Evolutionary conservation across 1,139 yeast genomes (phyloP), one percentile per base, ranked within the genome.

Genomic region (Diutina neorugosa): DNA sequence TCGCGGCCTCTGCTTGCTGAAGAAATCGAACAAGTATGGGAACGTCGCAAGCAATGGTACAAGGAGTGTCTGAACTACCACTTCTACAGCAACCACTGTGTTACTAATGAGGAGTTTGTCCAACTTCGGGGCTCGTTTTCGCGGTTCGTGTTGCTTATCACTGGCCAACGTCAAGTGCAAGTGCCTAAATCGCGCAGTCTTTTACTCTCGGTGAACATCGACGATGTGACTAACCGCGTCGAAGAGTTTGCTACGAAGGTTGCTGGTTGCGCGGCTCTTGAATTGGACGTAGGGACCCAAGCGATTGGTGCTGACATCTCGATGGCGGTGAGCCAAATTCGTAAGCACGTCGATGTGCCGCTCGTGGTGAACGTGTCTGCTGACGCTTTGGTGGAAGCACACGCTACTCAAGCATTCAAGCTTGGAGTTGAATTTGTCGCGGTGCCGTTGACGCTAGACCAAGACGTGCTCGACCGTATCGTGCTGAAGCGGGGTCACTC

Each of bases 1-100:
- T 77, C 90, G 1, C 80, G 99, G 63, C 98, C 99, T 19, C 87
- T 96, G 2, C 90, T 83, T 63, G 76, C 75, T 14, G 86, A 81
- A 59, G 97, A 90, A 62, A 84, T 91, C 59, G 74, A 76, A 58
- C 80, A 80, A 31, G 97, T 93, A 42, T 94, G 97, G 96, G 63
- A 71, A 34, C 80, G 88, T 63, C 81, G 99, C 65, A 86, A 88
- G 66, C 66, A 70, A 12, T 86, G 88, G 85, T 94, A 90, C 71
- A 73, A 77, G 51, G 88, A 84, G 55, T 87, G 94, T 61, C 84
- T 96, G 14, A 89, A 86, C 65, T 82, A 78, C 64, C 78, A 80
- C 62, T 89, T 86, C 70, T 89, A 78, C 69, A 83, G 96, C 1
- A 80, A 89, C 31, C 89, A 84, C 60, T 86, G 95, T 65, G 67